phyloP scores from a whole-genome alignment of 2,329 filamentous ascomycete species.

The Arachnomyces sp. region DNA sequence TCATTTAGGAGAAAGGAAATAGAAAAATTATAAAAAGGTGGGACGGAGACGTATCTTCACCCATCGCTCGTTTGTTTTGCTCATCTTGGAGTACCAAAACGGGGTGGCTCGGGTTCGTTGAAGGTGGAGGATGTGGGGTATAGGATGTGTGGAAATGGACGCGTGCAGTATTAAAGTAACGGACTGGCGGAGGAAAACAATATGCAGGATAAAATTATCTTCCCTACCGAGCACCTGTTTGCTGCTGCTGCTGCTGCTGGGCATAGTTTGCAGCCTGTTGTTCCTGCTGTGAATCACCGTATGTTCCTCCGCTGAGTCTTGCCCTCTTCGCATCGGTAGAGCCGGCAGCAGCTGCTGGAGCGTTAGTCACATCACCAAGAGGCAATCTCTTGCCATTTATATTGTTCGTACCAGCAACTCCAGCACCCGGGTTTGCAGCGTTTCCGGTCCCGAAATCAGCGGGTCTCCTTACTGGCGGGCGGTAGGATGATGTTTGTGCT shows the following conservation, averaged over 20 bases:
- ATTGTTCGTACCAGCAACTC: conserved; percentile 6
- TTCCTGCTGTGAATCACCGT: neutral
- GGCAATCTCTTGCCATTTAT: conserved; percentile 37
- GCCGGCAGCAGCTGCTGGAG: conserved; percentile 14
- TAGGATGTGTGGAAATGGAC: too few relatives aligned
- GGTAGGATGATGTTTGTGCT: conserved; percentile 2
- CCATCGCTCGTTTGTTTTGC: too few relatives aligned
- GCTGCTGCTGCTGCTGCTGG: conserved; percentile 13
- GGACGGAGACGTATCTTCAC: too few relatives aligned
- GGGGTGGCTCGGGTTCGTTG: too few relatives aligned
- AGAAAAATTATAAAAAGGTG: too few relatives aligned
- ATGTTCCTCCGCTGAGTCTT: conserved; percentile 4
- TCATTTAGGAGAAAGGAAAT: too few relatives aligned
- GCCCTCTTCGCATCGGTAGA: conserved; percentile 14
- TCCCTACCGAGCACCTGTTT: conserved; percentile 2
- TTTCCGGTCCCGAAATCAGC: conserved; percentile 7
- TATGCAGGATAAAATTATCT: too few relatives aligned
- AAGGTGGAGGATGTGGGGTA: too few relatives aligned
- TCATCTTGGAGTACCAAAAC: too few relatives aligned
- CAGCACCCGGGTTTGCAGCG: neutral
- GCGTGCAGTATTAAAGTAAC: too few relatives aligned
- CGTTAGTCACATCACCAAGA: conserved; percentile 40
- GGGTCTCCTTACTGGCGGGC: conserved; percentile 6
- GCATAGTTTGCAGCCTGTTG: conserved; percentile 6
- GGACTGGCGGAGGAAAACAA: too few relatives aligned